A percentile compares a stretch with the other conserved stretches of the same genome.
Conservation (phyloP, 306 rosid species). For the Vicia villosa region DNA sequence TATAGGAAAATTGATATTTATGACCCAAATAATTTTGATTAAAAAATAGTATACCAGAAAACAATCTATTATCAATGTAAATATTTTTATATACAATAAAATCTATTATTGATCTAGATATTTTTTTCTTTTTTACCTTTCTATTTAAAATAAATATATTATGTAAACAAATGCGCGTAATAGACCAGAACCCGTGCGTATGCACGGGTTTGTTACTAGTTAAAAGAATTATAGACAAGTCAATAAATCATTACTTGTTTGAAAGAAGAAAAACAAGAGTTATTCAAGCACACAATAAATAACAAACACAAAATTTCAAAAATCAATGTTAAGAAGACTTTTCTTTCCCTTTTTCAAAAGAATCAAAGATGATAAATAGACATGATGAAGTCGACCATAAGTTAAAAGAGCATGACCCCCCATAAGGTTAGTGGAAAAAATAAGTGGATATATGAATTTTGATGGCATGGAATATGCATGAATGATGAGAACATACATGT, state of each 20-base stretch:
- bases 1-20: too few species aligned
- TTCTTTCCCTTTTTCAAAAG: background rate
- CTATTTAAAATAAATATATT: too few species aligned
- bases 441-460: conserved; percentile 25
- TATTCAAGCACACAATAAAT: conserved; percentile 16
- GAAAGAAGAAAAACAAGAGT: background rate
- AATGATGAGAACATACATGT: background rate
- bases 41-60: too few species aligned
- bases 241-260: background rate
- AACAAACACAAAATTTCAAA: background rate
- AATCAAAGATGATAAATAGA: background rate
- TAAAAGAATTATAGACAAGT: background rate
- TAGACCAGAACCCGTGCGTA: too few species aligned
- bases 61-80: too few species aligned
- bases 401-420: background rate
- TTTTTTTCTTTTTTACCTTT: too few species aligned
- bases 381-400: conserved; percentile 6
- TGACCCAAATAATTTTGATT: too few species aligned
- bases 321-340: conserved; percentile 15
- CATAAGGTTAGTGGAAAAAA: conserved; percentile 1
- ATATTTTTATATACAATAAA: too few species aligned
- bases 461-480: conserved; percentile 36
- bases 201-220: too few species aligned
- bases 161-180: too few species aligned
- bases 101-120: too few species aligned